Evolutionary conservation across 1,284 basidiomycete species (phyloP), one percentile per base, ranked within the genome.

Genomic region (Mrakiaceae sp.): DNA sequence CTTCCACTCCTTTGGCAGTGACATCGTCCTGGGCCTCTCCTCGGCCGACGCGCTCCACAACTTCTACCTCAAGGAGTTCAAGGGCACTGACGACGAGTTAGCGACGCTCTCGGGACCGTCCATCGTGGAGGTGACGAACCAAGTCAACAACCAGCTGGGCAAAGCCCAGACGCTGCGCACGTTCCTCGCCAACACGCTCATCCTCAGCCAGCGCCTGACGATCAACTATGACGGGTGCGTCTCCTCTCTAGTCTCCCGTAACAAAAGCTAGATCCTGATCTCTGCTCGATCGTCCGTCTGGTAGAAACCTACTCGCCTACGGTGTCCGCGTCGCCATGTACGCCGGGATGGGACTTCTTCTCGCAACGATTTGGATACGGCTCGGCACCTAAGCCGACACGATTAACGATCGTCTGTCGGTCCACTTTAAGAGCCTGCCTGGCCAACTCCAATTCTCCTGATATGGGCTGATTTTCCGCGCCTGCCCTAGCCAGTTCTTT

Each of bases 281-380:
- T n/a, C n/a, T n/a, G n/a, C n/a, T n/a, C n/a, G n/a, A n/a, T n/a
- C n/a, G n/a, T n/a, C 14, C n/a, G 14, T 4, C 6, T 61, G 44
- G 2, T 39, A 70, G 73, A 16, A 84, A 85, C 70, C 69, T 84
- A 2, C 74, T 86, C 47, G 83, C 83, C 2, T 86, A 84, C 71
- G 83, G 83, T n/a, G 79, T 85, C 3, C 76, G 83, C 47, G 69
- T 79, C 0, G 82, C 76, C 42, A 85, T 86, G 83, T 86, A 84
- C 67, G 72, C 69, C 70, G 81, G 81, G 6, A 81, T 83, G 79
- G 81, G 80, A 0, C 65, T 83, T 3, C 78, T 83, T 75, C 75
- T 84, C 51, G 83, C 81, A 0, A 81, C 81, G 0, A 81, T 84
- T 58, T 85, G 84, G 84, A 79, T 84, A 48, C 75, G 77, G 51